Percentiles rank a stretch among this genome's conserved stretches.
Conservation (phyloP, 306 rosid species). For the Cucumis hystrix region DNA sequence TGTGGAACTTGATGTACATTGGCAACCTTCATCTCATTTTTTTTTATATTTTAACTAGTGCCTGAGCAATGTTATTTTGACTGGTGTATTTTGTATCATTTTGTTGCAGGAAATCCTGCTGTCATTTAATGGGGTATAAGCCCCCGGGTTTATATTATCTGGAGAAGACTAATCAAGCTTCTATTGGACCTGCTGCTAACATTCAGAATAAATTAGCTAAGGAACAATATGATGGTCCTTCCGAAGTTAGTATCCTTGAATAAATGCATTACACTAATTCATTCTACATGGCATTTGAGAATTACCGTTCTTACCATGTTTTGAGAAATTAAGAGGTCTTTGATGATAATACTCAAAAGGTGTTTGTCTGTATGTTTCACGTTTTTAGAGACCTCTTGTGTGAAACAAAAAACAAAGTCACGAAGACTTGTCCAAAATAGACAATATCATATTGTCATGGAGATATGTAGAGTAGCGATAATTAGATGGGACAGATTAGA, state of each 20-base stretch:
- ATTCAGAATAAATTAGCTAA: slow-evolving; percentile 18
- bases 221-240: slow-evolving; percentile 13
- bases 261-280: slow-evolving; percentile 8
- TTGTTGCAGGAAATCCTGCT: slow-evolving; percentile 57
- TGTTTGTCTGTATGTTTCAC: background rate
- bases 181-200: slow-evolving; percentile 17
- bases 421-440: too few relatives aligned
- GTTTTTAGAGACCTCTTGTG: background rate
- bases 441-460: too few relatives aligned
- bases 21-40: background rate
- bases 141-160: slow-evolving; percentile 16
- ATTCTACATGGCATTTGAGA: slow-evolving; percentile 9
- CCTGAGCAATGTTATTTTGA: slow-evolving; percentile 12
- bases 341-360: background rate
- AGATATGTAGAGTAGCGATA: too few relatives aligned
- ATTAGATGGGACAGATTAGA: too few relatives aligned
- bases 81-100: slow-evolving; percentile 21
- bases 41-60: background rate
- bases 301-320: background rate
- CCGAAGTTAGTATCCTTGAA: slow-evolving; percentile 11
- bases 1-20: background rate
- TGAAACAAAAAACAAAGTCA: background rate
- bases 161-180: slow-evolving; percentile 24
- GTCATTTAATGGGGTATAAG: slow-evolving; percentile 67
- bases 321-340: background rate